A percentile compares a stretch with the other conserved stretches of the same genome.
Evolutionary conservation across 2,329 filamentous ascomycete species (phyloP).

Genomic region (Pleoardoris graminearum): DNA sequence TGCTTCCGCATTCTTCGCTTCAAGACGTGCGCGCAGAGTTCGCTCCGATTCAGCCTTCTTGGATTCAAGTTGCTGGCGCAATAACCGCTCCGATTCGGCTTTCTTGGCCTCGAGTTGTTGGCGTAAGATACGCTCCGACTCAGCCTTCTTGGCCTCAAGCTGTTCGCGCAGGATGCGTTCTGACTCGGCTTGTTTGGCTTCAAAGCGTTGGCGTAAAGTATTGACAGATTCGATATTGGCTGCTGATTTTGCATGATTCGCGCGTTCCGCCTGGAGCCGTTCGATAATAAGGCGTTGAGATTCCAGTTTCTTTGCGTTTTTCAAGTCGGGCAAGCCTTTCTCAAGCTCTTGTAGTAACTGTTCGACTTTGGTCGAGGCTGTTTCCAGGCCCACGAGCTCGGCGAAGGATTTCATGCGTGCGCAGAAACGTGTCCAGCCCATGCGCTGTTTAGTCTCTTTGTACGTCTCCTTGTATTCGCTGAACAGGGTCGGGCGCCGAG

Average conservation of each 20-base stretch:
- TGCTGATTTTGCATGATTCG: neutral
- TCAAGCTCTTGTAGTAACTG: conserved; percentile 3
- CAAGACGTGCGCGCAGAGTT: neutral
- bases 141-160: conserved; percentile 3
- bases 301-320: conserved; percentile 1
- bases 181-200: conserved; percentile 3
- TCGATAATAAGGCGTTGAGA: conserved; percentile 1
- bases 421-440: neutral
- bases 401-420: neutral
- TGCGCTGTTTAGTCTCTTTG: conserved; percentile 5
- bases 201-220: neutral
- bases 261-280: neutral
- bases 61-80: neutral
- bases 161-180: neutral
- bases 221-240: neutral
- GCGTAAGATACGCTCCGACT: neutral
- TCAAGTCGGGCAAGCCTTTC: neutral
- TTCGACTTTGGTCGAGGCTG: conserved; percentile 2
- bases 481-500: neutral
- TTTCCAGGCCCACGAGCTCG: neutral
- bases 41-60: neutral
- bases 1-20: neutral
- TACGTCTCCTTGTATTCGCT: conserved; percentile 8
- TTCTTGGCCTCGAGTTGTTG: conserved; percentile 1
- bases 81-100: neutral